Evolutionary conservation across 2,329 filamentous ascomycete species (phyloP).

Genomic region (Neoarthrinium moseri): DNA sequence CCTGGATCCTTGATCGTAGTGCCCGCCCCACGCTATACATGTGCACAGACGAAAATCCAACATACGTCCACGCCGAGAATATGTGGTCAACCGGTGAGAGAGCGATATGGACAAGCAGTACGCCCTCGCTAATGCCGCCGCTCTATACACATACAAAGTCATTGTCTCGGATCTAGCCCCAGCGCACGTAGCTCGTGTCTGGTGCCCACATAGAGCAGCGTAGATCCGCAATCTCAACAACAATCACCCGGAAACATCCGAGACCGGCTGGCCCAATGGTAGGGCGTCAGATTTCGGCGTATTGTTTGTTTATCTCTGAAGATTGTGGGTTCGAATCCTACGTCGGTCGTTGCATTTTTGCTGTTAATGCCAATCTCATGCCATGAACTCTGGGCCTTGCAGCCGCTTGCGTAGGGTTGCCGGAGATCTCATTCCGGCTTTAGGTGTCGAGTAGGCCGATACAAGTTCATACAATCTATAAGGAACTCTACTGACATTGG

Average conservation of each 20-base stretch:
- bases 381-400: too few species aligned
- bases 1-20: too few species aligned
- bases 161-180: neutral
- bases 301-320: conserved; percentile 3
- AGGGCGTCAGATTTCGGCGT: conserved; percentile 8
- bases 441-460: too few species aligned
- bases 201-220: neutral
- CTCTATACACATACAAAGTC: neutral
- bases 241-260: neutral
- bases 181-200: neutral
- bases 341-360: conserved; percentile 6
- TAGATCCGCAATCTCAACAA: neutral
- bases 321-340: conserved; percentile 8
- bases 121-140: neutral
- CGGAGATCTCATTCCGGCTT: too few species aligned
- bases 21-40: too few species aligned
- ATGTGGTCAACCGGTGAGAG: neutral
- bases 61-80: too few species aligned
- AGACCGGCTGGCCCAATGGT: conserved; percentile 9
- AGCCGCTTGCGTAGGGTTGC: too few species aligned
- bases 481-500: too few species aligned
- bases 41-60: too few species aligned
- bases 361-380: neutral
- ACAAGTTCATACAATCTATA: too few species aligned
- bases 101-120: neutral